These are phyloP conservation scores for Kickxella alabastrina DNA, from an alignment of 192 early-diverging fungal genomes.

Conservation along the genomic window DNA sequence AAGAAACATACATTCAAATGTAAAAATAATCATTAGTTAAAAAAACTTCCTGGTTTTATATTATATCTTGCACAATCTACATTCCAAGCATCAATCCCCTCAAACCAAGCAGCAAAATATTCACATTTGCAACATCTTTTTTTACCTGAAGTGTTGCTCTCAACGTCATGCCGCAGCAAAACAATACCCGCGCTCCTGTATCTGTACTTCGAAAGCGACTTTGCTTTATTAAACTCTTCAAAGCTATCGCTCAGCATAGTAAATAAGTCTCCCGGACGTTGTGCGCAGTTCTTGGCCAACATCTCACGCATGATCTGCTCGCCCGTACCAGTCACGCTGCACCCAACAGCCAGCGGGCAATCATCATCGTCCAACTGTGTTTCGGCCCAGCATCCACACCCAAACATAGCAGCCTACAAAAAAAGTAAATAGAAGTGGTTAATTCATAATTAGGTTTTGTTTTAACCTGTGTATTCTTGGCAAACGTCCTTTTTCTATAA, in stretches of 20 bases:
- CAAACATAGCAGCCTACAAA: constrained; percentile 76
- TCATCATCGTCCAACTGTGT: constrained; percentile 7
- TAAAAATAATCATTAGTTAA: constrained; percentile 6
- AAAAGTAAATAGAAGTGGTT: not conserved
- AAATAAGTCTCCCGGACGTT: constrained; percentile 19
- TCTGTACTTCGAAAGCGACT: constrained; percentile 1
- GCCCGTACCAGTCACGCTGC: constrained; percentile 69
- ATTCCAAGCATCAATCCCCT: no score
- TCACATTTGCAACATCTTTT: no score
- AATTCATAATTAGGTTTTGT: no score
- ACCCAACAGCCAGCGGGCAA: constrained; percentile 48
- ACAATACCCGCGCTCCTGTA: constrained; percentile 22
- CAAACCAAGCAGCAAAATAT: no score
- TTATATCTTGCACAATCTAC: no score
- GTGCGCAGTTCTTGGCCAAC: constrained; percentile 60
- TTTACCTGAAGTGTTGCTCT: constrained; percentile 15
- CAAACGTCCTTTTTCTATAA: no score
- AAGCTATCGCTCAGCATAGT: constrained; percentile 14
- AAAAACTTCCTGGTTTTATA: no score
- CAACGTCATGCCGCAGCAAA: constrained; percentile 16
- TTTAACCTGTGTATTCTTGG: no score
- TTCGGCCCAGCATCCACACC: constrained; percentile 79
- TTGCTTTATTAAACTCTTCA: constrained; percentile 7
- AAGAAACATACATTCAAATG: not conserved
- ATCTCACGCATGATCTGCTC: constrained; percentile 81